Evolutionary conservation across 1,284 basidiomycete species (phyloP), one percentile per base, ranked within the genome.

Genomic region (Violaceomyces palustris): DNA sequence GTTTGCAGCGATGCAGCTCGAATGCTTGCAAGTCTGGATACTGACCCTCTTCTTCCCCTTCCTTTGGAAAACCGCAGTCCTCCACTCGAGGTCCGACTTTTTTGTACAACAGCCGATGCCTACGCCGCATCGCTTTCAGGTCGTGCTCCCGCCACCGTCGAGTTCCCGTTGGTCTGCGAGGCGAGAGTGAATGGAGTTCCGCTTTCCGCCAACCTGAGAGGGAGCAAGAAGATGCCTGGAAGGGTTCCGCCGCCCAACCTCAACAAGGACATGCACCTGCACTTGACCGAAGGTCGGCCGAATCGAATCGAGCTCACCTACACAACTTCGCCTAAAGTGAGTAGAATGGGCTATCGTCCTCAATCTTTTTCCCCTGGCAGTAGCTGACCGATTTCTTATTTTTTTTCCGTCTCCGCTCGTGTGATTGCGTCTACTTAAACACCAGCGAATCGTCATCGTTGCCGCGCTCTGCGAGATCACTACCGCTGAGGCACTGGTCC

Each of bases 211-310:
- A 71, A 61, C 25, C 50, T 72, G 14, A 49, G 56, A 17, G 67
- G 69, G 12, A 71, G 54, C 42, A 69, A 69, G 44, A 72, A 71
- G 47, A 43, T 55, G 18, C 37, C 52, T 0, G 66, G 63, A 1
- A 55, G 60, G 18, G 69, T 72, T 2, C 54, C 67, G 7, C 65
- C 68, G 9, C 69, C 69, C 5, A 55, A 72, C 29, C 48, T 72
- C 29, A 69, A 69, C 54, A 68, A 67, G 40, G 59, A 69, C 35
- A 48, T 45, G 10, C 32, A 15, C 22, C 33, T 69, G 1, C 27
- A 19, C 0, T n/a, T 64, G 2, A 34, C 29, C n/a, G 36, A 36
- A 0, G 48, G 47, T 3, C 45, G 50, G 2, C 47, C 58, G 4
- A 70, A 70, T 29, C 57, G 58, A 3, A 52, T 67, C 29, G 69